Conservation (phyloP, 495 filamentous ascomycete species). For the Neurospora terricola region DNA sequence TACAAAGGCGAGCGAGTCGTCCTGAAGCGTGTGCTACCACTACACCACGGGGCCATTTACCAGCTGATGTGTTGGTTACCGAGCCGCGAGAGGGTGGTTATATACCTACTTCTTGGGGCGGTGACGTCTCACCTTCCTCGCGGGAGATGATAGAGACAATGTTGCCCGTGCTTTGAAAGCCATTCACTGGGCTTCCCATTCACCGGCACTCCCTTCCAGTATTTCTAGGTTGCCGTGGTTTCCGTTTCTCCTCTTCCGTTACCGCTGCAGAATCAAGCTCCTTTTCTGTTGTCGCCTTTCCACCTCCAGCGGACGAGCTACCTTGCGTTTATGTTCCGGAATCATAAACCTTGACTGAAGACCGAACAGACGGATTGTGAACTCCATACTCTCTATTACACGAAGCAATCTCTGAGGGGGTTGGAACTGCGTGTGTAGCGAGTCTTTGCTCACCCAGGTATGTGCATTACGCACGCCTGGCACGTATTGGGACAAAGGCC, state of each 20-base stretch:
- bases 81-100: not conserved
- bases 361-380: too few relatives aligned
- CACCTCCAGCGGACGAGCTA: too few relatives aligned
- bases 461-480: not conserved
- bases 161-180: not conserved
- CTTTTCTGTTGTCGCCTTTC: too few relatives aligned
- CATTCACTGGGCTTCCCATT: not conserved
- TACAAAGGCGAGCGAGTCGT: not conserved
- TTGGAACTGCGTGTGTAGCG: too few relatives aligned
- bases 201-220: too few relatives aligned
- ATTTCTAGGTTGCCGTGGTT: too few relatives aligned
- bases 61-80: not conserved
- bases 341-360: too few relatives aligned
- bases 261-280: too few relatives aligned
- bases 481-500: not conserved
- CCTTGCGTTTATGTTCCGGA: too few relatives aligned
- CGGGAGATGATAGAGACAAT: not conserved
- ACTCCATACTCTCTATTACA: too few relatives aligned
- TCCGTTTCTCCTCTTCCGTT: too few relatives aligned
- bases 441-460: not conserved
- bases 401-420: too few relatives aligned
- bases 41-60: not conserved
- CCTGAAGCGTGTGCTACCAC: not conserved
- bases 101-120: not conserved
- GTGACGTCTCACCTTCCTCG: not conserved